Base-by-base conservation (phyloP, 2,329 filamentous ascomycete species). In the Hymenoscyphus repandus region DNA sequence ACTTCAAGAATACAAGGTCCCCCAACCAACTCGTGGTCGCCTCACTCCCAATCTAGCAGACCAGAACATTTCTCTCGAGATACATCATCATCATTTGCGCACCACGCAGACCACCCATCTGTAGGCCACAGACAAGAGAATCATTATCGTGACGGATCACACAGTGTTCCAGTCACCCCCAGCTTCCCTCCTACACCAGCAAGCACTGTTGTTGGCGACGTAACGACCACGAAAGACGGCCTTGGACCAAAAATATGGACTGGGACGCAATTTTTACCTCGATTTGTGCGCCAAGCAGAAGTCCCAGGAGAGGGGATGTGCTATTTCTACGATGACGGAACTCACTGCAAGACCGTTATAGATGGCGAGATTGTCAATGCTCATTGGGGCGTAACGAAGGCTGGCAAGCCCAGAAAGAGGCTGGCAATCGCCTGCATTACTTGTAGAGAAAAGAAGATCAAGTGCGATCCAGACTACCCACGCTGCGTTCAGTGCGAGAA, bases 361-460 rank as follows among this genome's bases (percentile, higher is more conserved):
- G 88, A 95, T 61, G 90, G 90, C 15, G 88, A 95, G 65, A 77
- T 77, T 0, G 90, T 96, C 46, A 96, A 95, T 66, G 88, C 90
- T 1, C 88, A 89, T 59, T 96, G 91, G 91, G 90, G 91, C 13
- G 83, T 95, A 9, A 96, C 91, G 33, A 96, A 96, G 70, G 90
- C 91, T 2, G 91, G 91, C 12, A 96, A 95, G 72, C 90, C 91
- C 43, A 82, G 91, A 59, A 96, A 96, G 72, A 79, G 91, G 50
- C 76, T 96, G 50, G 90, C 91, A 20, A 90, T 95, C 66, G 90
- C 90, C n/a, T 96, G 91, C 65, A 78, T 95, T 52, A 93, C 90
- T 11, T 96, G 91, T 67, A 82, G 91, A 45, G 90, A 96, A 71
- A 96, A 96, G 81, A 96, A 96, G 76, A 95, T 96, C 72, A 96